Conservation (phyloP, 495 filamentous ascomycete genomes). For the Staphylotrichum tortipilum region DNA sequence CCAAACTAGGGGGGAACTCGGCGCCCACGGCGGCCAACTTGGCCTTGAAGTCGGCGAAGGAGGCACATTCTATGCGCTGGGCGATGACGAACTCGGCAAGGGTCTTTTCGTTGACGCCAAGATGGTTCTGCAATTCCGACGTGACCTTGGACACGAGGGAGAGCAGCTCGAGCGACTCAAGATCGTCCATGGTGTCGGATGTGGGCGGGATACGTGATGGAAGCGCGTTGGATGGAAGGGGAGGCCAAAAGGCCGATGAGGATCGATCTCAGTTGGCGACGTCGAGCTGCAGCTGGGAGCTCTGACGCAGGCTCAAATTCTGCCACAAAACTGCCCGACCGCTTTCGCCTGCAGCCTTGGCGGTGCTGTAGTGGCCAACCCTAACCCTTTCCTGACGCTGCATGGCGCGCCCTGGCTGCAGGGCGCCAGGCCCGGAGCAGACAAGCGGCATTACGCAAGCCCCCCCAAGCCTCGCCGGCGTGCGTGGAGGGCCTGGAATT, state of each 20-base stretch:
- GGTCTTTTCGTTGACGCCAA: constrained; percentile 88
- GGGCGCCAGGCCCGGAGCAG: not conserved
- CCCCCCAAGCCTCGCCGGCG: constrained; percentile 8
- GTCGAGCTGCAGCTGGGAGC: too few species aligned
- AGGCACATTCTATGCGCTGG: constrained; percentile 68
- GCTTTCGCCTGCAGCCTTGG: not conserved
- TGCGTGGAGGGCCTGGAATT: too few species aligned
- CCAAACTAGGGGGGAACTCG: constrained; percentile 81
- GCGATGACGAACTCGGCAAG: constrained; percentile 92
- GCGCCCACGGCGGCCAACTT: constrained; percentile 62
- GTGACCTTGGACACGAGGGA: constrained; percentile 93
- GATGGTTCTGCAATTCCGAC: constrained; percentile 85
- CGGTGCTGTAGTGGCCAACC: not conserved
- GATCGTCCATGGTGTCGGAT: constrained; percentile 64
- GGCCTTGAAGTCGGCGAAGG: constrained; percentile 59
- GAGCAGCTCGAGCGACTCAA: constrained; percentile 81
- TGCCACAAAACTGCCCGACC: constrained; percentile 10
- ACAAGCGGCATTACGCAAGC: constrained; percentile 24
- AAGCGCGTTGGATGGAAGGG: not conserved
- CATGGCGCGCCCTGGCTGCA: not conserved
- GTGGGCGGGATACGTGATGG: not conserved
- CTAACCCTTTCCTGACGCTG: constrained; percentile 1
- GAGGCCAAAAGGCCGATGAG: not conserved
- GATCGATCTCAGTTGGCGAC: too few species aligned
- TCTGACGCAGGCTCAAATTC: not conserved